These are phyloP conservation scores for Termitomyces sp. DNA, from an alignment of 768 basidiomycete species.

Conservation along the genomic window DNA sequence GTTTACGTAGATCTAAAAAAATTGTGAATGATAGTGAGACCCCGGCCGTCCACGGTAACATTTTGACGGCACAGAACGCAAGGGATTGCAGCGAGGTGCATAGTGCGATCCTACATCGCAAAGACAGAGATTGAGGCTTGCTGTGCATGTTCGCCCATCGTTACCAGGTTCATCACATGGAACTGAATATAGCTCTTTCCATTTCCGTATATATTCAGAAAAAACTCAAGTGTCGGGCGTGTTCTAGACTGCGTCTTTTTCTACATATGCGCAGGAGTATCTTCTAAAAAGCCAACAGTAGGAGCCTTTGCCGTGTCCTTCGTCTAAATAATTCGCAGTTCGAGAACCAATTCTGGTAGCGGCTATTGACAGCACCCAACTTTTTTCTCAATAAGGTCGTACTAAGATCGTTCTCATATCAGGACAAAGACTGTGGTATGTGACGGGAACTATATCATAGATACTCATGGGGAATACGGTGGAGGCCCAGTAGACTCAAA, in stretches of 20 bases:
- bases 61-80: conserved; percentile 20
- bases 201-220: conserved; percentile 1
- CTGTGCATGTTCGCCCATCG: conserved; percentile 1
- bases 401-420: not conserved
- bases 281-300: too few relatives aligned
- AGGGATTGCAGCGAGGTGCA: conserved; percentile 11
- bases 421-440: not conserved
- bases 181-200: conserved; percentile 4
- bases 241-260: not conserved
- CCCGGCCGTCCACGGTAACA: conserved; percentile 27
- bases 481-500: not conserved
- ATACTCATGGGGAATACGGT: conserved; percentile 1
- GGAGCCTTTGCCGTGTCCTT: too few relatives aligned
- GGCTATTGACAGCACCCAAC: not conserved
- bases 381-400: not conserved
- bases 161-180: not conserved
- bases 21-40: conserved; percentile 25
- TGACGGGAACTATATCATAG: not conserved
- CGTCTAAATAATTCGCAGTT: not conserved
- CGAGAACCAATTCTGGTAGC: not conserved
- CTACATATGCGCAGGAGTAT: too few relatives aligned
- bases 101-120: conserved; percentile 10
- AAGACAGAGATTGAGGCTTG: conserved; percentile 1
- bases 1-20: conserved; percentile 4
- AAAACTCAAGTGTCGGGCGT: not conserved